phyloP scores from a whole-genome alignment of 139 green algal genomes.

The Asterochloris erici region DNA sequence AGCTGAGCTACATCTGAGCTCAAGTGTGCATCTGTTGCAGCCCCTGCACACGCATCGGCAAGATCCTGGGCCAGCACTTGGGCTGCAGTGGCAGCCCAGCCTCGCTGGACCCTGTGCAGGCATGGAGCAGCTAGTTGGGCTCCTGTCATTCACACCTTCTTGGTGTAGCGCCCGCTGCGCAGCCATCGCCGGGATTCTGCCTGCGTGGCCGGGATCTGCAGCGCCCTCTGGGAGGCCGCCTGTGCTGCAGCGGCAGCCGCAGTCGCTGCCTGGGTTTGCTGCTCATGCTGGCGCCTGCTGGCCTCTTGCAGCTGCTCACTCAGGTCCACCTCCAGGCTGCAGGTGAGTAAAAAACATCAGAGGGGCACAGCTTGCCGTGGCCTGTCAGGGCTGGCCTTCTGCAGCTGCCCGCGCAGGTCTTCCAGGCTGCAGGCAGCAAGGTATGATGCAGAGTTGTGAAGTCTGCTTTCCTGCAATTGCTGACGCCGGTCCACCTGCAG shows the following conservation, averaged over 20 bases:
- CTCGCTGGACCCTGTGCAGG: not conserved
- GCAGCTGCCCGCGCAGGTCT: too few species aligned
- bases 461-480: too few species aligned
- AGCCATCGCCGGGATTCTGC: slow-evolving; percentile 37
- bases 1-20: not conserved
- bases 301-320: slow-evolving; percentile 38
- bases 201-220: slow-evolving; percentile 21
- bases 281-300: not conserved
- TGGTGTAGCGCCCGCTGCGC: slow-evolving; percentile 29
- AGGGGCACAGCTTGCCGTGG: too few species aligned
- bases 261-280: not conserved
- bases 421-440: not conserved
- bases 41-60: not conserved
- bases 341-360: not conserved
- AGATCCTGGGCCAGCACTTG: not conserved
- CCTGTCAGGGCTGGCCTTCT: too few species aligned
- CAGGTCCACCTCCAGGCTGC: slow-evolving; percentile 54
- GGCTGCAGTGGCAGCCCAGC: not conserved
- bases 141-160: slow-evolving; percentile 6
- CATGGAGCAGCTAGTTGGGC: not conserved
- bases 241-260: slow-evolving; percentile 2
- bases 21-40: not conserved
- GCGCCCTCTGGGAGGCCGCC: not conserved
- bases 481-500: too few species aligned
- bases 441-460: too few species aligned